Base-by-base conservation (phyloP, 768 basidiomycete genomes). In the Tricholoma hemisulphureum region DNA sequence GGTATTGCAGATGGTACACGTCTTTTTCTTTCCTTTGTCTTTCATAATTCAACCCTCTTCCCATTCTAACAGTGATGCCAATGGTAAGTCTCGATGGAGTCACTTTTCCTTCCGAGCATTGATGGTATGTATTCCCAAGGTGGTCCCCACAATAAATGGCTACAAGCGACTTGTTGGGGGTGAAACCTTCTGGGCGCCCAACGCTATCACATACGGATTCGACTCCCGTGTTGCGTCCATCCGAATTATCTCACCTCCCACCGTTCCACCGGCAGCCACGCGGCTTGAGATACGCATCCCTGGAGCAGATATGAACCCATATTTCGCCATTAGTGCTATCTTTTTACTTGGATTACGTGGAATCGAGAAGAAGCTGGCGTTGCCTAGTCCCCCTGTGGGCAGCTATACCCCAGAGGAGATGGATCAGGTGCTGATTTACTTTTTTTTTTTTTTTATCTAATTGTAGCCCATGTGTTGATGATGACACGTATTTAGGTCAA, bases 81-180 rank as follows among this genome's bases (percentile, higher is more conserved):
- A 80, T 87, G 82, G 89, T 92, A 69, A 73, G 80, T 51, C 23
- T 14, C 41, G 26, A 13, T 1, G 16, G 11, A 13, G 13, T 11
- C 2, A 13, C 9, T 31, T 43, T 21, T 3, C 3, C 11, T 13
- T 13, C 10, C 20, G 35, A 24, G 10, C 1, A 41, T 52, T 20
- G 21, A 54, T 13, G 18, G 14, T 28, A n/a, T n/a, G n/a, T 21
- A 34, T 13, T 18, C 8, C 21, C 18, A 45, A 92, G 90, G 71
- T 92, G 23, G 90, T 92, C 14, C 94, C 93, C 1, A 96, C 91
- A 0, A 88, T 97, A 73, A 96, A 96, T 66, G 95, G 96, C 7
- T 99, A 99, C 78, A 99, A 98, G 69, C 92, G 97, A 14, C 84
- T 99, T 7, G 88, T 93, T 18, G 95, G 91, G 18, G 95, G 95